phyloP scores from a whole-genome alignment of 192 early-diverging fungal genomes.

The Pilaira anomala region DNA sequence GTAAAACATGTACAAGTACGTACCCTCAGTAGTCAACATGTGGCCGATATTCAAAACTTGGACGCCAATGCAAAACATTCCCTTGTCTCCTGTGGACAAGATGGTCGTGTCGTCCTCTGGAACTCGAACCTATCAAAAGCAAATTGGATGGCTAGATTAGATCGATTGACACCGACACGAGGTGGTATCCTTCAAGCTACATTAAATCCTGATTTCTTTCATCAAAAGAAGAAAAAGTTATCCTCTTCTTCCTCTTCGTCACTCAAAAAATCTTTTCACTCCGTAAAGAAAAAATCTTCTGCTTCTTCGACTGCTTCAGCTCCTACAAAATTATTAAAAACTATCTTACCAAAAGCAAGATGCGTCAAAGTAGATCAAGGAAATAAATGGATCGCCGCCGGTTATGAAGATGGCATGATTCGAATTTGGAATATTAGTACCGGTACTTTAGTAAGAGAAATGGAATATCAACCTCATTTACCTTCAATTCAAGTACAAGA shows the following conservation, averaged over 20 bases:
- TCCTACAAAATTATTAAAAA: too few relatives aligned
- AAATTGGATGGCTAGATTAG: constrained; percentile 31
- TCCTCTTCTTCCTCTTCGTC: too few relatives aligned
- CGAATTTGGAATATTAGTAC: constrained; percentile 27
- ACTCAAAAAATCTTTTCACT: not conserved
- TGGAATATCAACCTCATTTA: not conserved
- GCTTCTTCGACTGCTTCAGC: not conserved
- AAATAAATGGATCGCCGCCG: constrained; percentile 31
- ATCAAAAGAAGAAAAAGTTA: not conserved
- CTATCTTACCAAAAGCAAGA: not conserved
- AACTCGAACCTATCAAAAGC: constrained; percentile 5
- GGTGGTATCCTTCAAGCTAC: not conserved
- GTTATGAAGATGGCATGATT: constrained; percentile 25
- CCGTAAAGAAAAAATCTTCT: not conserved
- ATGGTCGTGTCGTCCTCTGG: constrained; percentile 34
- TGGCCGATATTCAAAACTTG: constrained; percentile 25
- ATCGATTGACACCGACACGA: constrained; percentile 12
- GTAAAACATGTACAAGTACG: constrained; percentile 14
- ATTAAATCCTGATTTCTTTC: not conserved
- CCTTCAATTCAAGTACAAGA: constrained; percentile 3
- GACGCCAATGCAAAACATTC: constrained; percentile 25
- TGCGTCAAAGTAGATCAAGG: constrained; percentile 27
- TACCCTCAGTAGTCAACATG: constrained; percentile 25
- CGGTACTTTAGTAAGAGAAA: constrained; percentile 12
- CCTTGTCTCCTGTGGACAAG: constrained; percentile 26